Conservation (phyloP, 108 stramenopile species). For the Cyclotella sp. region DNA sequence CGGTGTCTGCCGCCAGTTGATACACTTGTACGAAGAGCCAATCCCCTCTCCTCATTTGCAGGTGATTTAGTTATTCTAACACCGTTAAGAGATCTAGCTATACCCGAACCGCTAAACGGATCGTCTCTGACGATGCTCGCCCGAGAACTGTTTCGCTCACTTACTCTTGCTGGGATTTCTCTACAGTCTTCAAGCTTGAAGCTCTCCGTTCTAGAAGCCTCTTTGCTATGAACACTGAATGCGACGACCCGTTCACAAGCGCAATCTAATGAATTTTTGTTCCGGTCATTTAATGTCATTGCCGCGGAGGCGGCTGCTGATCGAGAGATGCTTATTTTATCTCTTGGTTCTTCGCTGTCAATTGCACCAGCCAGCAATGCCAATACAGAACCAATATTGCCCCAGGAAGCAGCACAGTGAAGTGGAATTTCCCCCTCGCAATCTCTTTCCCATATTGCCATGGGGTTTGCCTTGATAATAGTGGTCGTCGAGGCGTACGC, state of each 20-base stretch:
- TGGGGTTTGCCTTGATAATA: conserved; percentile 24
- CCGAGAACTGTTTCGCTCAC: conserved; percentile 5
- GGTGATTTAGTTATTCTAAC: not conserved
- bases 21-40: no score
- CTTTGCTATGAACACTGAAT: conserved; percentile 15
- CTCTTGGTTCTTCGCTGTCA: not conserved
- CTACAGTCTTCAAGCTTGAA: not conserved
- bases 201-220: no score
- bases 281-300: conserved; percentile 17
- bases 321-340: not conserved
- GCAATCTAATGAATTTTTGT: conserved; percentile 35
- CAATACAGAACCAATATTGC: conserved; percentile 31
- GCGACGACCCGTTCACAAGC: conserved; percentile 39
- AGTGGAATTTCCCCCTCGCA: conserved; percentile 45
- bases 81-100: not conserved
- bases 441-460: conserved; percentile 43
- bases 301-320: conserved; percentile 17
- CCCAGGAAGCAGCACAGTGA: conserved; percentile 45
- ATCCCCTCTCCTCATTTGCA: no score
- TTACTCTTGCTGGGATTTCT: not conserved
- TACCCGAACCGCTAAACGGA: conserved; percentile 10
- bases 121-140: conserved; percentile 30
- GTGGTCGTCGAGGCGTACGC: conserved; percentile 32
- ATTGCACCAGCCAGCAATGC: conserved; percentile 22
- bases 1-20: no score